These are phyloP conservation scores for Coemansia sp. DNA, from an alignment of 192 early-diverging fungal species.

Conservation along the genomic window DNA sequence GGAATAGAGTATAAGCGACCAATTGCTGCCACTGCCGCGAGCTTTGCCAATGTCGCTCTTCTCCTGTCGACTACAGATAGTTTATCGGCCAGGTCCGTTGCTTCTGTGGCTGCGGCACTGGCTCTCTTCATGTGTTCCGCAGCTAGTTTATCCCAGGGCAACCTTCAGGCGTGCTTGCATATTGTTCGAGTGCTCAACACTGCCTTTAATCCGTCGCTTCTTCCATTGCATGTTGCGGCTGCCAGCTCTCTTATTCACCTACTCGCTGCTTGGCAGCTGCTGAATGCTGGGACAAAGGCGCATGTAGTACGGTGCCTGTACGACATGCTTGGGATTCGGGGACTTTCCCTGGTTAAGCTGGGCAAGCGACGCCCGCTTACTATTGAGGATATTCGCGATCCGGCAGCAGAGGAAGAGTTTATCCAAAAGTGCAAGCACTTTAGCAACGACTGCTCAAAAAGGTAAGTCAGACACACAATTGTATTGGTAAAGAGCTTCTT, in stretches of 20 bases:
- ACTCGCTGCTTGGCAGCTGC: neutral
- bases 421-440: neutral
- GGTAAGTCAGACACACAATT: neutral
- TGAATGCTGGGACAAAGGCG: neutral
- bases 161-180: neutral
- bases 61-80: neutral
- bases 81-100: neutral
- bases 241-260: neutral
- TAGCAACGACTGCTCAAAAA: neutral
- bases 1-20: neutral
- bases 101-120: neutral
- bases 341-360: neutral
- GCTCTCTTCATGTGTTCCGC: neutral
- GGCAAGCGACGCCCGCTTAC: neutral
- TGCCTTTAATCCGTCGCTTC: neutral
- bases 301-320: neutral
- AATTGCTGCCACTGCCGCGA: neutral
- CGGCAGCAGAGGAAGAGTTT: neutral
- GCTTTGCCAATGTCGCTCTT: neutral
- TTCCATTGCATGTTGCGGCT: neutral
- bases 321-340: neutral
- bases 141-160: neutral
- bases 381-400: neutral
- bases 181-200: neutral
- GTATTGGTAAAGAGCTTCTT: neutral